Base-by-base conservation (phyloP, 1,139 yeast genomes). In the Geotrichum klebahnii region DNA sequence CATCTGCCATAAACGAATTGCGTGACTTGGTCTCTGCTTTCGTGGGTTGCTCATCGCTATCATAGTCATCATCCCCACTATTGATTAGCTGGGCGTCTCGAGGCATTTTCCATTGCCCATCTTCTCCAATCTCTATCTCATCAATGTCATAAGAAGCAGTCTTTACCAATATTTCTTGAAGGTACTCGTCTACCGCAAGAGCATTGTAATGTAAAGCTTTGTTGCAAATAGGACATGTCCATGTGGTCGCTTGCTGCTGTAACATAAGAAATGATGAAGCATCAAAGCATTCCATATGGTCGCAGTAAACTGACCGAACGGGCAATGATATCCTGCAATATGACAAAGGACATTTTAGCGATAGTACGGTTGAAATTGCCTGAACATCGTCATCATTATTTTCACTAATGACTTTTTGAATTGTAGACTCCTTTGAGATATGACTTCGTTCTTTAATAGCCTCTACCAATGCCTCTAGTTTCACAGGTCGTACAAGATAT, bases 31-130 rank as follows among this genome's bases (percentile, higher is more conserved):
- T 41, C n/a, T 32, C 22, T 17, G 44, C 84, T 38, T 72, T 92
- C 60, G 78, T 84, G 8, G 85, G 84, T 10, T 26, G 29, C 3
- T 75, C 84, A 52, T 84, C 94, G 28, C 55, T 56, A 5, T 55
- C 50, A n/a, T 33, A 37, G 20, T 56, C 62, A 6, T 46, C 53
- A 16, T 50, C 56, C 24, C 49, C 55, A 16, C 48, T 53, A 35
- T 50, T 42, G 14, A 52, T 16, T 6, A 49, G 40, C 10, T 35
- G 41, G 34, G 54, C 41, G 20, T 51, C 47, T 39, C 48, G 47
- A 1, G 58, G 60, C 16, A 57, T 44, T 5, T 47, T 49, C 75
- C 76, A 72, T 1, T 59, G 38, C 9, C 76, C 76, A 41, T 68
- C 67, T 0, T 72, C 65, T 23, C 59, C 57, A 14, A 72, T 61